These are phyloP conservation scores for Kalaharituber pfeilii DNA, from an alignment of 2,329 filamentous ascomycete species.

Conservation along the genomic window DNA sequence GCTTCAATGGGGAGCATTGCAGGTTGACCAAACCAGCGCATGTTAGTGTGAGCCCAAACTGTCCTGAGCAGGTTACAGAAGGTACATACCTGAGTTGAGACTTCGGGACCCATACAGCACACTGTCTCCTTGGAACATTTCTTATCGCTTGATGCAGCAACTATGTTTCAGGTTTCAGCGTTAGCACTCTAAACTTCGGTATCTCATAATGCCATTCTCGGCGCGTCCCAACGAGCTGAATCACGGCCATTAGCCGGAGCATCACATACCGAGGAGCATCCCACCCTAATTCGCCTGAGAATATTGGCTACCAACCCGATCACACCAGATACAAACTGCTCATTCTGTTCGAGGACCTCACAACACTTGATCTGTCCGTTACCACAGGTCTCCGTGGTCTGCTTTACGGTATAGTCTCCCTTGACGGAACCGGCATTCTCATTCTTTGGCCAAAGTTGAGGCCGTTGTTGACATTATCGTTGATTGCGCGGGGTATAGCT, in stretches of 20 bases:
- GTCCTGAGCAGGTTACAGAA: too few relatives aligned
- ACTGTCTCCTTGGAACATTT: not conserved
- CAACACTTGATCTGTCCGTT: slow-evolving; percentile 15
- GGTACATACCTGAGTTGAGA: not conserved
- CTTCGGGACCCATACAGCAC: not conserved
- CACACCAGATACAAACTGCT: not conserved
- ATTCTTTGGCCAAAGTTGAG: slow-evolving; percentile 11
- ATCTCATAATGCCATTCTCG: not conserved
- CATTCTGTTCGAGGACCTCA: slow-evolving; percentile 12
- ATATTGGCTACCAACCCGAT: not conserved
- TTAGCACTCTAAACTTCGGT: not conserved
- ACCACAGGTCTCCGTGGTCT: slow-evolving; percentile 12
- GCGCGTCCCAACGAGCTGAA: not conserved
- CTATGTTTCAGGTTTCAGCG: not conserved
- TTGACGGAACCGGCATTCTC: slow-evolving; percentile 8
- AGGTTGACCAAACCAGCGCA: not conserved
- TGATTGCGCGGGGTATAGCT: not conserved
- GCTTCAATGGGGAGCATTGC: not conserved
- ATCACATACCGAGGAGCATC: not conserved
- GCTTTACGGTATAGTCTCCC: slow-evolving; percentile 13
- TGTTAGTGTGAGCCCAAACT: too few relatives aligned
- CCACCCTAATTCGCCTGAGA: not conserved
- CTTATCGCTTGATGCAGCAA: not conserved
- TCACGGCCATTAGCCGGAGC: not conserved
- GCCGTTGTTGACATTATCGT: slow-evolving; percentile 6